Evolutionary conservation across 495 filamentous ascomycete genomes (phyloP).

Genomic region (Tuber borchii): DNA sequence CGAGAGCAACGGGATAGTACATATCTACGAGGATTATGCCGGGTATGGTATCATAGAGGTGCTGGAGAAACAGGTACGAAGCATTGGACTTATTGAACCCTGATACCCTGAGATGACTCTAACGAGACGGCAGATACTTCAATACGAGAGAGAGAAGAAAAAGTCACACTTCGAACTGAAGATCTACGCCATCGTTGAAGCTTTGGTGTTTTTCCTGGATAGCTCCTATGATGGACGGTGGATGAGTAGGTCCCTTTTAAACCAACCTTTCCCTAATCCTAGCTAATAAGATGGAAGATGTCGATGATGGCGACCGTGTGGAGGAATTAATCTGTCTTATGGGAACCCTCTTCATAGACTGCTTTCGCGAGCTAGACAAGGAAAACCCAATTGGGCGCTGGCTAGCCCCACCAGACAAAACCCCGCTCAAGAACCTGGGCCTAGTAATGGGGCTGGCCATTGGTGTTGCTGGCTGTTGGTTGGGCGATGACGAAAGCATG

Average conservation of each 20-base stretch:
- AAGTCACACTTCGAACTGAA: conserved; percentile 7
- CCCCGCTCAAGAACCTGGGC: conserved; percentile 9
- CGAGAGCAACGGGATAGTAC: conserved; percentile 10
- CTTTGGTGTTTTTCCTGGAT: conserved; percentile 12
- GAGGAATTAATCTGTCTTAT: conserved; percentile 9
- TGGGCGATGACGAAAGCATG: neutral
- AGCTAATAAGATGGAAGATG: conserved; percentile 13
- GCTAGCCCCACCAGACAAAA: neutral
- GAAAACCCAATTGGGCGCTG: neutral
- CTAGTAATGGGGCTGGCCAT: conserved; percentile 20
- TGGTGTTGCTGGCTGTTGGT: neutral
- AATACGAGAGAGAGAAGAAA: conserved; percentile 14
- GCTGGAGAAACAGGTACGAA: conserved; percentile 15
- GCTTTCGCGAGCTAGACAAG: conserved; percentile 10
- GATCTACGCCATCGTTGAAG: conserved; percentile 14
- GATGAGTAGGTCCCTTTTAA: conserved; percentile 5
- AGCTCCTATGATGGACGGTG: conserved; percentile 12
- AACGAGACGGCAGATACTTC: neutral
- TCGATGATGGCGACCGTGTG: conserved; percentile 10
- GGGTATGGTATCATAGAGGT: conserved; percentile 20
- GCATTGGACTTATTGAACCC: neutral
- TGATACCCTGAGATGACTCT: neutral
- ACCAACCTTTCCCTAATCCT: neutral
- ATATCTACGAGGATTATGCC: conserved; percentile 11
- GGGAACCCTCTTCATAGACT: conserved; percentile 11